phyloP scores from a whole-genome alignment of 768 basidiomycete genomes.

The Paxillus rubicundulus region DNA sequence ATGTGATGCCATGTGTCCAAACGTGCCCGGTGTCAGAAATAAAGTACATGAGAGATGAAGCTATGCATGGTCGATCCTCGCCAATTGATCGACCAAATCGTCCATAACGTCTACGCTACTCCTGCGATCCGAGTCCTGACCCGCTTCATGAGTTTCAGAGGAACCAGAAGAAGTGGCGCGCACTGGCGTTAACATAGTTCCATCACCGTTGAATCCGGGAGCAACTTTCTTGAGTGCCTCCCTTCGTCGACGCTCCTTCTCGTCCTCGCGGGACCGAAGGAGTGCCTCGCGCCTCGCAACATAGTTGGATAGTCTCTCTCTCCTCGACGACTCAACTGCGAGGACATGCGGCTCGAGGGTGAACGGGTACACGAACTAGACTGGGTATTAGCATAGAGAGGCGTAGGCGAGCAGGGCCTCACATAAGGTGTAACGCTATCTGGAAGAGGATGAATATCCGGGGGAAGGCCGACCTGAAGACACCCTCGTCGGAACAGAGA shows the following conservation, averaged over 20 bases:
- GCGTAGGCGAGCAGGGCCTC: slow-evolving; percentile 17
- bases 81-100: slow-evolving; percentile 77
- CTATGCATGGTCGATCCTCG: slow-evolving; percentile 45
- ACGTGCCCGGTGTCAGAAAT: not conserved
- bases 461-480: slow-evolving; percentile 75
- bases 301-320: slow-evolving; percentile 63
- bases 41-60: not conserved
- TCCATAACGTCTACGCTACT: slow-evolving; percentile 65
- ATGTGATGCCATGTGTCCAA: not conserved
- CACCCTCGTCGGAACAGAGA: not conserved
- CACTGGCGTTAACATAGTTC: slow-evolving; percentile 43
- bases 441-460: slow-evolving; percentile 92
- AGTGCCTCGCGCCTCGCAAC: slow-evolving; percentile 67
- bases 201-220: slow-evolving; percentile 77
- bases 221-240: slow-evolving; percentile 77
- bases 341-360: slow-evolving; percentile 86
- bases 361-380: slow-evolving; percentile 94
- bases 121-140: not conserved
- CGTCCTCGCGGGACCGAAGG: slow-evolving; percentile 70
- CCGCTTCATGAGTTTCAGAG: slow-evolving; percentile 12
- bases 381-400: slow-evolving; percentile 2
- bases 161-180: slow-evolving; percentile 8
- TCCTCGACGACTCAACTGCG: slow-evolving; percentile 69
- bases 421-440: slow-evolving; percentile 90
- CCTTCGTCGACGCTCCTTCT: slow-evolving; percentile 59